Percentiles rank a stretch among this genome's conserved stretches.
Conservation (phyloP, 139 green algal species). For the Chlorella vulgaris region DNA sequence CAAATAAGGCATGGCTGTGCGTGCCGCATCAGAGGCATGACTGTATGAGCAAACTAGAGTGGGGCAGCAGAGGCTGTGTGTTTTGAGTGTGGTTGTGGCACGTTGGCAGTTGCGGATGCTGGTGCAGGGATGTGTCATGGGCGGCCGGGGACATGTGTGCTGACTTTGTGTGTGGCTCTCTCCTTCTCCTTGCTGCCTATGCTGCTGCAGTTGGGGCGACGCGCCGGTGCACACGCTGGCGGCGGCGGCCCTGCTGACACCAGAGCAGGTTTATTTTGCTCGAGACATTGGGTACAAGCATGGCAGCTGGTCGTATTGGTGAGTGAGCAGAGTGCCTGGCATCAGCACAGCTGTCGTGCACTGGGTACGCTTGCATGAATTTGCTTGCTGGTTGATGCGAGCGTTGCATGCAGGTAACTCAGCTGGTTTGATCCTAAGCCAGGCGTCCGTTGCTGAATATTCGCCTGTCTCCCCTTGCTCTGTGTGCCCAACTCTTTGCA, state of each 20-base stretch:
- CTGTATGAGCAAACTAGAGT: too few species aligned
- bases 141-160: too few species aligned
- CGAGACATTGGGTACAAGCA: constrained; percentile 22
- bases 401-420: too few species aligned
- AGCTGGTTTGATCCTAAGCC: too few species aligned
- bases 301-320: constrained; percentile 19
- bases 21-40: too few species aligned
- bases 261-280: neutral
- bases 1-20: neutral
- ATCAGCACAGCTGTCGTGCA: neutral
- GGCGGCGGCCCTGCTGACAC: constrained; percentile 31
- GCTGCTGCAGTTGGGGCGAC: constrained; percentile 43
- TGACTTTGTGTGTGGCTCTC: too few species aligned
- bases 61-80: too few species aligned
- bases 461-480: neutral
- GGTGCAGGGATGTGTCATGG: too few species aligned
- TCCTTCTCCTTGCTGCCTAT: too few species aligned
- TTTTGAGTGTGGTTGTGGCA: too few species aligned
- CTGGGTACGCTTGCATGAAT: neutral
- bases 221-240: constrained; percentile 51
- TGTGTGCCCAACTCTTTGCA: neutral
- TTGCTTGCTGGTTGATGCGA: neutral
- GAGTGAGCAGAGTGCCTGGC: neutral
- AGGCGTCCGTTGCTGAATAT: too few species aligned
- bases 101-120: too few species aligned